phyloP scores from a whole-genome alignment of 805 yeast genomes.

The Brettanomyces nanus region DNA sequence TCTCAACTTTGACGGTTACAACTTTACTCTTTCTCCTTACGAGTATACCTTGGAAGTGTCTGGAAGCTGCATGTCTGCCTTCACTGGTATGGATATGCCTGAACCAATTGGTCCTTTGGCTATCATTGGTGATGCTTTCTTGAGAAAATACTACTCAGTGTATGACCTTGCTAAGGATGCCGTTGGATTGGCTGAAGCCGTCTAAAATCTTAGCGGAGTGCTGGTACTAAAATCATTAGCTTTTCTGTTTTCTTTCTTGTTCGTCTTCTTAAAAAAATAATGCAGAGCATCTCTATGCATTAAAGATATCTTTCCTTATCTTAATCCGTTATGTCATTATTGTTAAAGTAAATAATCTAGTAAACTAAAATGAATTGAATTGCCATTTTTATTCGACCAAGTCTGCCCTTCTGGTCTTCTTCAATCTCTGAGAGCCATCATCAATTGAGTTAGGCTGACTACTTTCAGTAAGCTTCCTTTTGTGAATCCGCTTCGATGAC shows the following conservation, averaged over 20 bases:
- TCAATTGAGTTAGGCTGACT: no score
- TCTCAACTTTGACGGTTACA: constrained; percentile 80
- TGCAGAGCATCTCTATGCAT: no score
- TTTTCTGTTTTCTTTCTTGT: no score
- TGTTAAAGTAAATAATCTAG: no score
- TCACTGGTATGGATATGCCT: constrained; percentile 97
- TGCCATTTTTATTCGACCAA: no score
- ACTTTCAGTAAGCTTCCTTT: background rate
- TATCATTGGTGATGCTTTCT: constrained; percentile 94
- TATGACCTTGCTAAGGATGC: constrained; percentile 88
- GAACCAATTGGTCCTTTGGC: constrained; percentile 95
- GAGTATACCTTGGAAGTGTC: constrained; percentile 93
- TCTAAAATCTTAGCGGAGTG: no score
- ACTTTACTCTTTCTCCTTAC: constrained; percentile 81
- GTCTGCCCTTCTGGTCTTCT: background rate
- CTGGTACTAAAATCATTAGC: no score
- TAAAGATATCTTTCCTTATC: no score
- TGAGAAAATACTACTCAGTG: constrained; percentile 89
- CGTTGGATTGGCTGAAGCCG: constrained; percentile 86
- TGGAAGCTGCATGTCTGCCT: constrained; percentile 93
- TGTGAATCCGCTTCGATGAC: background rate
- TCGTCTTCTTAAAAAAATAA: no score
- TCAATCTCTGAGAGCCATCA: no score
- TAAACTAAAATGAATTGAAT: no score
- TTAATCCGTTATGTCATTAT: no score